These are phyloP conservation scores for Xylaria intraflava DNA, from an alignment of 495 filamentous ascomycete genomes.

Conservation along the genomic window DNA sequence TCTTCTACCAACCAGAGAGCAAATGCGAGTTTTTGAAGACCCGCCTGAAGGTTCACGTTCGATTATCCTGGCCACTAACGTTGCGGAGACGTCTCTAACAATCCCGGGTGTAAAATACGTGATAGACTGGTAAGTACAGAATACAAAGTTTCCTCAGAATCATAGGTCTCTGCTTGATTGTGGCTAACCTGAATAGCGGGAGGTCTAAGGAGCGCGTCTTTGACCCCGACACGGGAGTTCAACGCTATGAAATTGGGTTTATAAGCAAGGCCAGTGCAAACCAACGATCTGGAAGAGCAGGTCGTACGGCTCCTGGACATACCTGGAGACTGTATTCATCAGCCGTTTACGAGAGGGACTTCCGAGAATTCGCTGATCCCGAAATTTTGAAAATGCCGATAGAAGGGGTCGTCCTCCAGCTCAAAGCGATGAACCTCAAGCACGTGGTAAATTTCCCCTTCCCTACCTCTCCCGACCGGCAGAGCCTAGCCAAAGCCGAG, in stretches of 20 bases:
- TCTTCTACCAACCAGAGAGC: constrained; percentile 85
- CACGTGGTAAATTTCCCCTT: constrained; percentile 96
- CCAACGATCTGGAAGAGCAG: constrained; percentile 90
- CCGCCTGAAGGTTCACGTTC: constrained; percentile 78
- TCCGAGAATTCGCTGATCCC: constrained; percentile 75
- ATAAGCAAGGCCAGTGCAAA: constrained; percentile 95
- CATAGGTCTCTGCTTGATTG: constrained; percentile 15
- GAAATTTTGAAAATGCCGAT: constrained; percentile 91
- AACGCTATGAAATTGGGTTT: constrained; percentile 92
- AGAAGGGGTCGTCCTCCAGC: constrained; percentile 84
- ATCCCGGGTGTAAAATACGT: constrained; percentile 96
- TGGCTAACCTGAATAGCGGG: constrained; percentile 41
- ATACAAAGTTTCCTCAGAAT: not conserved
- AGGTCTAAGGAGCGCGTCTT: constrained; percentile 87
- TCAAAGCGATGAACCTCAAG: constrained; percentile 91
- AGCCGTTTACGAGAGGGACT: constrained; percentile 88
- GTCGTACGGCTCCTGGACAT: constrained; percentile 91
- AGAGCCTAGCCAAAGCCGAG: constrained; percentile 77
- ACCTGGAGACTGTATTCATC: constrained; percentile 93
- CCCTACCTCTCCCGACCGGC: constrained; percentile 79
- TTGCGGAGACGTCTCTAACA: constrained; percentile 93
- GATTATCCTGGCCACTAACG: constrained; percentile 91
- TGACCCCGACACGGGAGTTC: constrained; percentile 76
- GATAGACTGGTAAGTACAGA: constrained; percentile 54
- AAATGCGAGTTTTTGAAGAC: constrained; percentile 85